Evolutionary conservation across 495 filamentous ascomycete species (phyloP).

Genomic region (Delitschia confertaspora): DNA sequence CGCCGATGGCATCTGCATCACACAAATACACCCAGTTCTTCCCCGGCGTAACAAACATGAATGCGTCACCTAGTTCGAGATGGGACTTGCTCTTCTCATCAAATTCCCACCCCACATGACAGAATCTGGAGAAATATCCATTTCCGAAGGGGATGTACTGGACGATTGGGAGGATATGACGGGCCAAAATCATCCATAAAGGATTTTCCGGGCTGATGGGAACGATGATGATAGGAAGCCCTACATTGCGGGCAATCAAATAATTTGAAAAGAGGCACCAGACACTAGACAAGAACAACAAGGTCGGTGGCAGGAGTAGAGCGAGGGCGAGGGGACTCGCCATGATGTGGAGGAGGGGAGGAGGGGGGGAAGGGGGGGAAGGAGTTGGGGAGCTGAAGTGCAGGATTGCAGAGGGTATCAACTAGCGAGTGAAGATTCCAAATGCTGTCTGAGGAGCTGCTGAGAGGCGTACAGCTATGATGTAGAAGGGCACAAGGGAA

Average conservation of each 20-base stretch:
- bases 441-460: no score
- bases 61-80: slow-evolving; percentile 22
- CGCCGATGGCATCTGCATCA: slow-evolving; percentile 11
- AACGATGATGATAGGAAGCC: slow-evolving; percentile 23
- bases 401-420: no score
- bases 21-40: slow-evolving; percentile 25
- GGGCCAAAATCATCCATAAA: slow-evolving; percentile 27
- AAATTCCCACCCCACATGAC: slow-evolving; percentile 24
- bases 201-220: slow-evolving; percentile 30
- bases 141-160: slow-evolving; percentile 13
- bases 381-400: no score
- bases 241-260: slow-evolving; percentile 9
- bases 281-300: slow-evolving; percentile 5
- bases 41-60: slow-evolving; percentile 21
- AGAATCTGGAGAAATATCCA: slow-evolving; percentile 13
- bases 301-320: slow-evolving; percentile 2
- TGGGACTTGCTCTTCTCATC: slow-evolving; percentile 16
- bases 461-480: no score
- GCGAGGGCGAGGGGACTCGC: no score
- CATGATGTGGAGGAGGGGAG: no score
- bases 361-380: no score
- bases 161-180: slow-evolving; percentile 10
- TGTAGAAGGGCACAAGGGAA: no score
- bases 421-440: no score
- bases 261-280: slow-evolving; percentile 8